Base-by-base conservation (phyloP, 2,329 filamentous ascomycete genomes). In the Monilinia fructigena region DNA sequence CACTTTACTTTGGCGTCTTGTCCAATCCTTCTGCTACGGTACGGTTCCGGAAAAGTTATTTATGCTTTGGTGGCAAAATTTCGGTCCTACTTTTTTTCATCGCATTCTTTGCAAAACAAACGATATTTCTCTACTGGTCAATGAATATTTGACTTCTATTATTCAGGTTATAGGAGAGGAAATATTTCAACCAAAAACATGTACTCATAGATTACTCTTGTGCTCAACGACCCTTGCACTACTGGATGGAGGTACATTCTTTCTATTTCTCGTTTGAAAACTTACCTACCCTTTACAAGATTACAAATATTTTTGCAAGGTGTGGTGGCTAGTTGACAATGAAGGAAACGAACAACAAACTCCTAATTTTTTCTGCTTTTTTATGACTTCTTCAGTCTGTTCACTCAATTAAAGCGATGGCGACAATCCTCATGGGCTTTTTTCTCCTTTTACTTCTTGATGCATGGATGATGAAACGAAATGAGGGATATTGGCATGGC, bases 1-100 rank as follows among this genome's bases (percentile, higher is more conserved):
- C 67, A 70, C 68, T 68, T 62, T 67, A 58, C 66, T 72, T 71
- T 73, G 69, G 69, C 67, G 70, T 74, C 68, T 73, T 72, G 70
- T 75, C 73, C 72, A 72, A 48, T 50, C 16, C 48, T 60, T 74
- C 70, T 72, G 74, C 71, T 70, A 72, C 68, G 71, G 71, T 70
- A 67, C 68, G 69, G 71, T 65, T 66, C 63, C 69, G 71, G 74
- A 75, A 76, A 76, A 75, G 72, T 75, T 74, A 74, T 74, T 73
- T 73, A 70, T 70, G 71, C 70, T 72, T 63, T 61, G 59, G 66
- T 68, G 66, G 65, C 56, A 47, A 55, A 16, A 70, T 70, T 67
- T 72, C 68, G 63, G 68, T 69, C 66, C 68, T 68, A 56, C 64
- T 68, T 60, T 66, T 28, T 28, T 28, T 62, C 66, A 64, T 65